These are phyloP conservation scores for Aethionema arabicum DNA, from an alignment of 345 rosid species.

Conservation along the genomic window DNA sequence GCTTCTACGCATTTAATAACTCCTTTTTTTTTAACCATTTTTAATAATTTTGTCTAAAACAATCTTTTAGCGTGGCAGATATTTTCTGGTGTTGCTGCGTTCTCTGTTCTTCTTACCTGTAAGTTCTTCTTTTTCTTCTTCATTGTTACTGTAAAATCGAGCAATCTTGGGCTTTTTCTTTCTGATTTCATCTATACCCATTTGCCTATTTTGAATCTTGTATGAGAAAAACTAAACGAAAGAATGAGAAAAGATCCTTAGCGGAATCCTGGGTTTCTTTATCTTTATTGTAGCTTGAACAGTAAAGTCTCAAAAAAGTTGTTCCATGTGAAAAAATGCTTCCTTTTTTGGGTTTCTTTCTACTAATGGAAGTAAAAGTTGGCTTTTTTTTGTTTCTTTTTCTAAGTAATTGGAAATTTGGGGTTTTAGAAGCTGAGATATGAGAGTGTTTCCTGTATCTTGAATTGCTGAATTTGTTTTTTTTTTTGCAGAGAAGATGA, in stretches of 20 bases:
- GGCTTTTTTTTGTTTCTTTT: constrained; percentile 21
- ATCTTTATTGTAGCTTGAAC: constrained; percentile 9
- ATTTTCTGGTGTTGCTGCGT: constrained; percentile 7
- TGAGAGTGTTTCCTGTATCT: constrained; percentile 21
- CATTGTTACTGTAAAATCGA: constrained; percentile 1
- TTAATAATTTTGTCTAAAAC: not conserved
- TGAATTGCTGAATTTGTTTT: constrained; percentile 9
- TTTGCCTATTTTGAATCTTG: constrained; percentile 13
- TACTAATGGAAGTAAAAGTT: constrained; percentile 13
- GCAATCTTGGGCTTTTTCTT: constrained; percentile 19
- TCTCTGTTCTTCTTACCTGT: constrained; percentile 8
- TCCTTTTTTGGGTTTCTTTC: constrained; percentile 1
- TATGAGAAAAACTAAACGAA: not conserved
- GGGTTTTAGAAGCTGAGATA: constrained; percentile 1
- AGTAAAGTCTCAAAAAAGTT: constrained; percentile 22
- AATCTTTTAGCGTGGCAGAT: constrained; percentile 12
- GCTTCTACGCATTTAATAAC: constrained; percentile 32
- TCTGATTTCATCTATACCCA: constrained; percentile 1
- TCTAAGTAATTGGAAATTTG: not conserved
- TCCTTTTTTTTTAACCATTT: constrained; percentile 1
- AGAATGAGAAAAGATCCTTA: not conserved
- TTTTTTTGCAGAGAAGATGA: constrained; percentile 28
- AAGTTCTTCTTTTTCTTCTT: constrained; percentile 24
- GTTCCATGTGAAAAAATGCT: not conserved
- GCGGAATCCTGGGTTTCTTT: constrained; percentile 6